A percentile compares a stretch with the other conserved stretches of the same genome.
These are phyloP conservation scores for Oryza rufipogon DNA, from an alignment of 176 grass and related monocot genomes.

Conservation along the genomic window DNA sequence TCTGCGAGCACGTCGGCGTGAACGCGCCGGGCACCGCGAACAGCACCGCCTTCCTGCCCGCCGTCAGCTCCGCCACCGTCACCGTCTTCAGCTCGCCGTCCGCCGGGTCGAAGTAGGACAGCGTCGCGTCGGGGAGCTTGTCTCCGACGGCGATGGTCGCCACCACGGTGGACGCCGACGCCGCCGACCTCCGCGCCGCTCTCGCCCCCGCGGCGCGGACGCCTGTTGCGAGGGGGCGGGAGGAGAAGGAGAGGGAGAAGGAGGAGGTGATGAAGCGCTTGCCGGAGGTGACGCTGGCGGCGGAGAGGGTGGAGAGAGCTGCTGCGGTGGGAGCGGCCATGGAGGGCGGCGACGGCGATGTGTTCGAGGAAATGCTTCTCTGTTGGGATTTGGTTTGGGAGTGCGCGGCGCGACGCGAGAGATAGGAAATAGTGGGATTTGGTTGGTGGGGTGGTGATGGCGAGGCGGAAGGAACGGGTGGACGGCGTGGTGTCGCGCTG, in stretches of 20 bases:
- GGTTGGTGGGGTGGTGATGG: constrained; percentile 9
- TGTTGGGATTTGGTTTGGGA: constrained; percentile 19
- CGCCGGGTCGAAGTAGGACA: constrained; percentile 62
- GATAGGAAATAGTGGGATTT: constrained; percentile 3
- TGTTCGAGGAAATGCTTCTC: constrained; percentile 39
- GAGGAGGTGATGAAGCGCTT: constrained; percentile 30
- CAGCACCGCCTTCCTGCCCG: constrained; percentile 64
- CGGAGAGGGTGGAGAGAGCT: constrained; percentile 23
- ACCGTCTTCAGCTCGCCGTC: constrained; percentile 71
- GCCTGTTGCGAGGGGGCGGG: background rate
- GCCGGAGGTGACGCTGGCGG: background rate
- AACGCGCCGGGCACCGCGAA: constrained; percentile 86
- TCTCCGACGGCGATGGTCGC: constrained; percentile 72
- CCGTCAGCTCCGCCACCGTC: constrained; percentile 59
- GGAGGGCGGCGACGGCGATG: background rate
- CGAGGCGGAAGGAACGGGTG: constrained; percentile 6
- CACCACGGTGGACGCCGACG: constrained; percentile 19
- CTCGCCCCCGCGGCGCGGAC: background rate
- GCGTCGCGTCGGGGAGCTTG: constrained; percentile 72
- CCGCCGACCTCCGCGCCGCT: background rate
- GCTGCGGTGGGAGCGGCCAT: constrained; percentile 27
- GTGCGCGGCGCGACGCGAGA: constrained; percentile 2
- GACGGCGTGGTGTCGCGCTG: constrained; percentile 16
- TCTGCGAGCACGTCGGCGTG: constrained; percentile 91
- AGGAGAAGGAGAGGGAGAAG: constrained; percentile 32